phyloP scores from a whole-genome alignment of 1,139 yeast genomes.

The Pichia sp. region DNA sequence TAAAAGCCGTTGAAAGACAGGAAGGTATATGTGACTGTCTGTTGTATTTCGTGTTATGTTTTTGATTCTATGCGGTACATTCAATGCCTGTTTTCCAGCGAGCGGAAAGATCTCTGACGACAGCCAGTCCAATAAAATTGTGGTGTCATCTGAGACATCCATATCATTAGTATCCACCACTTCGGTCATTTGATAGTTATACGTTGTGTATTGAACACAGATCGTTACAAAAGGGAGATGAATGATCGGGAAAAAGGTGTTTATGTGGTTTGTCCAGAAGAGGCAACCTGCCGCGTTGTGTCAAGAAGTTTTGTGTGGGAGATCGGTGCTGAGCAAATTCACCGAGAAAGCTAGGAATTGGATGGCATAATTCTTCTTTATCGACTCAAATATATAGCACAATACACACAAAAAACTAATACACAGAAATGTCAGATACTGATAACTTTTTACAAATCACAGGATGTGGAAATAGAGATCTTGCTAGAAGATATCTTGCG shows the following conservation, averaged over 20 bases:
- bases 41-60: constrained; percentile 3
- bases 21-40: constrained; percentile 6
- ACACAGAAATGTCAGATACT: background rate
- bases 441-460: constrained; percentile 21
- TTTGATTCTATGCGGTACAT: constrained; percentile 8
- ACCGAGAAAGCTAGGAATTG: too few species aligned
- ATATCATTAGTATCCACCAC: background rate
- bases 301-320: too few species aligned
- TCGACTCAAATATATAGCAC: too few species aligned
- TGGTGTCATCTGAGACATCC: background rate
- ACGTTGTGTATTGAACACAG: too few species aligned
- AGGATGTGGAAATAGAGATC: constrained; percentile 19
- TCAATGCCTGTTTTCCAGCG: background rate
- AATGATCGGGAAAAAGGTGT: too few species aligned
- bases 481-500: constrained; percentile 23
- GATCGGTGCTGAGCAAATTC: too few species aligned
- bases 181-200: background rate
- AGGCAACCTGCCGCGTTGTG: constrained; percentile 12
- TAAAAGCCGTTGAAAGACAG: constrained; percentile 14
- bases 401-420: background rate
- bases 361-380: too few species aligned
- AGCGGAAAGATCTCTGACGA: constrained; percentile 5
- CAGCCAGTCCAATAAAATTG: constrained; percentile 7
- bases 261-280: constrained; percentile 2
- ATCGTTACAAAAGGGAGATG: background rate